phyloP scores from a whole-genome alignment of 2,329 filamentous ascomycete genomes.

The Fusarium sp. region DNA sequence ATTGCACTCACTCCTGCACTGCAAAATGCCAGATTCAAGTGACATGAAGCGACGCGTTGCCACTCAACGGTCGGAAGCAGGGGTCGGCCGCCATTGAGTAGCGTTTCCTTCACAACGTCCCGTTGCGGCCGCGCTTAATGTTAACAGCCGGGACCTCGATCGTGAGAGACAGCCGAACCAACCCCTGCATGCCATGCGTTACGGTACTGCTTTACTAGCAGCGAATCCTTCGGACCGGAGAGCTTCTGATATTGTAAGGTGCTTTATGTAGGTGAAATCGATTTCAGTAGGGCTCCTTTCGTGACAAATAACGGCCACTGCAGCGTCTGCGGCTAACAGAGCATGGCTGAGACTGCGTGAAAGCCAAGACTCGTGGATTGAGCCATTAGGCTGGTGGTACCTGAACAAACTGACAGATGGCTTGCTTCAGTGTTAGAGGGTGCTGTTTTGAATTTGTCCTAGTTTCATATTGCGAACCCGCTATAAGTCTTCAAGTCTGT shows the following conservation, averaged over 20 bases:
- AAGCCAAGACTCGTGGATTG: neutral
- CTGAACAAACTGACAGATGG: neutral
- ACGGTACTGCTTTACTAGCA: neutral
- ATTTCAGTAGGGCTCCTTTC: conserved; percentile 3
- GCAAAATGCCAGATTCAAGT: conserved; percentile 11
- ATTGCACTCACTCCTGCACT: neutral
- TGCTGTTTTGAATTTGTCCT: neutral
- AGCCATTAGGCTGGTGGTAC: neutral
- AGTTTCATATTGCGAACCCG: neutral
- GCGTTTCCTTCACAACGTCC: conserved; percentile 9
- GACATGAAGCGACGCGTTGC: conserved; percentile 32
- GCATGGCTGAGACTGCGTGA: conserved; percentile 6
- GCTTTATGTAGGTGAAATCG: neutral
- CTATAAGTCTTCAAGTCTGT: neutral
- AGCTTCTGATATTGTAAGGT: conserved; percentile 8
- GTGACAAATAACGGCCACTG: conserved; percentile 17
- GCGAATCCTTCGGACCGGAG: neutral
- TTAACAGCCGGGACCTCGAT: conserved; percentile 29
- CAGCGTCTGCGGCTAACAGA: conserved; percentile 7
- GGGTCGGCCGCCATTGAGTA: conserved; percentile 34
- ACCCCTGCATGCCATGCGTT: conserved; percentile 2
- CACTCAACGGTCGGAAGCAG: conserved; percentile 31
- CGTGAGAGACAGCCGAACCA: conserved; percentile 12
- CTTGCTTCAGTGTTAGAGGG: neutral
- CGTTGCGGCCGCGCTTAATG: conserved; percentile 24